Evolutionary conservation across 192 early-diverging fungal genomes (phyloP).

Genomic region (Tieghemiomyces parasiticus): DNA sequence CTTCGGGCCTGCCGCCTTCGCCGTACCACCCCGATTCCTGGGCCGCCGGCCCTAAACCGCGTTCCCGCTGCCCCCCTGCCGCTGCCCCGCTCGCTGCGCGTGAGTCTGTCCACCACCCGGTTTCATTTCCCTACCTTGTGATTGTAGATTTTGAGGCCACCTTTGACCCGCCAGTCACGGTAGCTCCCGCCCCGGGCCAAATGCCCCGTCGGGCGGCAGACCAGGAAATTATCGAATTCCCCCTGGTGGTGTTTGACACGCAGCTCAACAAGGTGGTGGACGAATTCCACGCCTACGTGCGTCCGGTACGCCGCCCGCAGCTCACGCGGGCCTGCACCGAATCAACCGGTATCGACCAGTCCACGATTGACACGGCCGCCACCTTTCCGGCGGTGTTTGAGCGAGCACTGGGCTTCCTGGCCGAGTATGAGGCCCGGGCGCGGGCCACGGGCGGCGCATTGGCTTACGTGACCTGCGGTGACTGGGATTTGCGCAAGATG

Average conservation of each 20-base stretch:
- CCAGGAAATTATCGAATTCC: constrained; percentile 33
- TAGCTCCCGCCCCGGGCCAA: not conserved
- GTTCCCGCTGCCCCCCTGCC: not conserved
- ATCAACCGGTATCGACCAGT: constrained; percentile 25
- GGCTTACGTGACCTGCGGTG: constrained; percentile 28
- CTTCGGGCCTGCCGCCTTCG: too few relatives aligned
- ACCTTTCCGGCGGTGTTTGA: constrained; percentile 19
- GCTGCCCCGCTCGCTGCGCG: not conserved
- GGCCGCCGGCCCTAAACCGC: not conserved
- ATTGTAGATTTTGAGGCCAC: constrained; percentile 33
- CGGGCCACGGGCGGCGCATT: constrained; percentile 12
- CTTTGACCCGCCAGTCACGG: constrained; percentile 1
- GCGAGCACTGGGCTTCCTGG: constrained; percentile 15
- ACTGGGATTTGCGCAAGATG: constrained; percentile 32
- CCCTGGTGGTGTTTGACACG: constrained; percentile 21
- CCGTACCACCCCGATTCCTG: not conserved
- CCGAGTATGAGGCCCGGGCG: constrained; percentile 5
- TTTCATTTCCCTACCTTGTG: constrained; percentile 16
- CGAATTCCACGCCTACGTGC: constrained; percentile 28
- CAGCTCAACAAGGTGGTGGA: constrained; percentile 11
- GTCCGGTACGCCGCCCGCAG: constrained; percentile 15
- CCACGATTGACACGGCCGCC: constrained; percentile 19
- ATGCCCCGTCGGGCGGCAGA: not conserved
- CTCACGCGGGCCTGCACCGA: constrained; percentile 19
- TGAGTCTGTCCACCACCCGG: not conserved